Evolutionary conservation across 2,329 filamentous ascomycete genomes (phyloP).

Genomic region (Fusarium camptoceras): DNA sequence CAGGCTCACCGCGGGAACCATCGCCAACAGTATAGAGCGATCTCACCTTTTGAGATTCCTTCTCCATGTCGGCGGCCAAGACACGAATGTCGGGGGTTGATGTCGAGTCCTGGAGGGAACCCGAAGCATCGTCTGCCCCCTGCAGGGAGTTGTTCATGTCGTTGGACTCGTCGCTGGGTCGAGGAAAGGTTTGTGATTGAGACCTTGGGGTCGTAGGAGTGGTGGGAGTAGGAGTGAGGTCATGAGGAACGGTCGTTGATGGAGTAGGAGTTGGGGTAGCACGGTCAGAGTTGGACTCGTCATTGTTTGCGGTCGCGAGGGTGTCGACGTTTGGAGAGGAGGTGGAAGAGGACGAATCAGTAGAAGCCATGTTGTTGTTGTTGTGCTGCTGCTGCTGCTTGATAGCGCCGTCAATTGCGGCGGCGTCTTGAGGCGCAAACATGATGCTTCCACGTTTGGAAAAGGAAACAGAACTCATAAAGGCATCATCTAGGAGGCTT

Average conservation of each 20-base stretch:
- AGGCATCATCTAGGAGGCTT: slow-evolving; percentile 68
- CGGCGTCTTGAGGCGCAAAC: slow-evolving; percentile 61
- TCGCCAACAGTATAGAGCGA: slow-evolving; percentile 72
- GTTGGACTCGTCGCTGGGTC: slow-evolving; percentile 43
- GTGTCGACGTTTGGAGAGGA: slow-evolving; percentile 14
- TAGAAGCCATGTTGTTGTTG: slow-evolving; percentile 6
- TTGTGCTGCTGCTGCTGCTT: slow-evolving; percentile 14
- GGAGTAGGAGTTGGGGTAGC: slow-evolving; percentile 37
- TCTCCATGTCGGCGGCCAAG: slow-evolving; percentile 67
- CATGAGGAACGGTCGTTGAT: slow-evolving; percentile 22
- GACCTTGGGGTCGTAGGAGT: slow-evolving; percentile 43
- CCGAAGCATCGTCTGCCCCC: slow-evolving; percentile 23
- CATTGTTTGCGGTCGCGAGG: slow-evolving; percentile 26
- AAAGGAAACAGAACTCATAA: slow-evolving; percentile 67
- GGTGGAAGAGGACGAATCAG: slow-evolving; percentile 18
- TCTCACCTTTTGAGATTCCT: slow-evolving; percentile 75
- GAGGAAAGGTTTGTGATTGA: slow-evolving; percentile 36
- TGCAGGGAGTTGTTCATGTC: slow-evolving; percentile 38
- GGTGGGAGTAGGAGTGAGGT: slow-evolving; percentile 28
- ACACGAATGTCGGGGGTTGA: slow-evolving; percentile 63
- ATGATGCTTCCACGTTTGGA: slow-evolving; percentile 74
- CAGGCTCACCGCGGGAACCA: slow-evolving; percentile 64
- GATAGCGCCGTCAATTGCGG: slow-evolving; percentile 40
- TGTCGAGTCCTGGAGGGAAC: slow-evolving; percentile 31
- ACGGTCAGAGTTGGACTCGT: slow-evolving; percentile 38